Evolutionary conservation across 331 rosid genomes (phyloP), one percentile per base, ranked within the genome.

Genomic region (Dryas integrifolia): DNA sequence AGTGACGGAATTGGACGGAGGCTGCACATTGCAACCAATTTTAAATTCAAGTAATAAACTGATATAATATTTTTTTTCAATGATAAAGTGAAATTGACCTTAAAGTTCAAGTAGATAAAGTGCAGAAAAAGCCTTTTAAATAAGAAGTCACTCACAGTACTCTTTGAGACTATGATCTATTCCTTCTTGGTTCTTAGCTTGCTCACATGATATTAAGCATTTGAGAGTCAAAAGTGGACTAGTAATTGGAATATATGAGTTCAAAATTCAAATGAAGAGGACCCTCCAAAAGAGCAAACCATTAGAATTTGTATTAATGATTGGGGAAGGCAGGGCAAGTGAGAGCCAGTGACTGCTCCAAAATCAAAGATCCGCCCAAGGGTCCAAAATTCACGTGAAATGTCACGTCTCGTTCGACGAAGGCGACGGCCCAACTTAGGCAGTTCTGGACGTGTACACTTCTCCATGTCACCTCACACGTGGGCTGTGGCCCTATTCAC

Each of bases 361-460:
- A 26, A 26, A 26, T 26, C 18, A 69, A 52, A 56, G 14, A 53
- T 70, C 64, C 53, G 18, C 15, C 47, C 8, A 43, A 9, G 51
- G 49, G 88, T 60, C 78, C 86, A 83, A 75, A 72, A 6, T 73
- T 70, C 95, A 91, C 88, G 88, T 83, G 97, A 65, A 72, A 13
- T 73, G 89, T 75, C 78, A 39, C 35, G 18, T 5, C 21, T 18
- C 77, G 72, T 65, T 73, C 69, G 65, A 50, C 77, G 84, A 74
- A 75, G 83, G 83, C 7, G 79, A 79, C 73, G 51, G 80, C 79
- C 82, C 72, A 76, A 51, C 56, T 13, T 76, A 21, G 58, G 73
- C 59, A 58, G 55, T 57, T 49, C 39, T 49, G 44, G 61, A 38
- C 21, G 40, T 9, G 14, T 26, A 26, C 30, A 26, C 30, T 26